phyloP scores from a whole-genome alignment of 2,329 filamentous ascomycete genomes.

The Venturia effusa region DNA sequence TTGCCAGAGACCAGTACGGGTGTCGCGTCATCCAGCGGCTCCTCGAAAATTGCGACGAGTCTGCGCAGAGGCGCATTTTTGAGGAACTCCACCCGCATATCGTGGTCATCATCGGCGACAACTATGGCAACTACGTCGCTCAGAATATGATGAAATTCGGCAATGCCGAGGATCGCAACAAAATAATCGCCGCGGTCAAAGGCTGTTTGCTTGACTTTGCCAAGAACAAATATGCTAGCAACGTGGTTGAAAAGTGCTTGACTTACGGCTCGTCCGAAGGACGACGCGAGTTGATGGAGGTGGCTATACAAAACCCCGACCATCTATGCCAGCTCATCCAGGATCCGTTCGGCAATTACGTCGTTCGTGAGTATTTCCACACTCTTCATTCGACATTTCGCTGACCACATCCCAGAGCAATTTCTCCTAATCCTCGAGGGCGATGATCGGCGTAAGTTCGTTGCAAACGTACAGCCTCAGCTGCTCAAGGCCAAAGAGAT shows the following conservation, averaged over 20 bases:
- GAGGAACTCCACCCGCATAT: constrained; percentile 67
- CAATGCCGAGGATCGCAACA: constrained; percentile 56
- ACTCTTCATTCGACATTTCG: not conserved
- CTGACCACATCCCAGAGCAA: constrained; percentile 51
- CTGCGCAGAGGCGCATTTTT: constrained; percentile 62
- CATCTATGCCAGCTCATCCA: constrained; percentile 58
- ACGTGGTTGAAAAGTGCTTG: constrained; percentile 92
- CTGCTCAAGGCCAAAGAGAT: constrained; percentile 32
- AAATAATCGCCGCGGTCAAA: constrained; percentile 64
- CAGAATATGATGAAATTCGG: constrained; percentile 84
- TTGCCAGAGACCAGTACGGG: constrained; percentile 73
- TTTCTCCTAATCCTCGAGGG: constrained; percentile 45
- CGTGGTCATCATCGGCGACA: constrained; percentile 64
- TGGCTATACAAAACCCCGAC: constrained; percentile 15
- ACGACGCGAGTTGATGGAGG: constrained; percentile 52
- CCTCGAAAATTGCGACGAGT: constrained; percentile 67
- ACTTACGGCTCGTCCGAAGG: constrained; percentile 59
- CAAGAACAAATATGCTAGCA: constrained; percentile 94
- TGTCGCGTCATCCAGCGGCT: constrained; percentile 91
- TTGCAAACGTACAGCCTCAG: constrained; percentile 32
- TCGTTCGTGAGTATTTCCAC: constrained; percentile 63
- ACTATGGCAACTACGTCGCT: constrained; percentile 92
- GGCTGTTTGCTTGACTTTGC: constrained; percentile 63
- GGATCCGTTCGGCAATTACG: constrained; percentile 92
- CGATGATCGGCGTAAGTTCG: constrained; percentile 31